Evolutionary conservation across 768 basidiomycete genomes (phyloP).

Genomic region (Tylopilus balloui): DNA sequence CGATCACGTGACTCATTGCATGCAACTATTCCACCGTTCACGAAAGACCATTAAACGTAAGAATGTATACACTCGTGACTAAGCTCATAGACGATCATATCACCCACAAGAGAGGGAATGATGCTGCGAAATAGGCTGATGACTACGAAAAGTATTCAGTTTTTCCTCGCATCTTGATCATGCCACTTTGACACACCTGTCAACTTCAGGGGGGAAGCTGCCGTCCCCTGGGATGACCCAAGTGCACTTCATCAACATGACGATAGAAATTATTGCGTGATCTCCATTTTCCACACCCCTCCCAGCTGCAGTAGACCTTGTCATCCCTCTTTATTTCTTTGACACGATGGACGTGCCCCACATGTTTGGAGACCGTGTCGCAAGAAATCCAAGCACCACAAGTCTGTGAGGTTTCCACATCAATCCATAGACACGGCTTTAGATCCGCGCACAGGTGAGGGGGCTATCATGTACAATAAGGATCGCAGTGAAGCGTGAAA

Average conservation of each 20-base stretch:
- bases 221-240: neutral
- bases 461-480: neutral
- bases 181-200: neutral
- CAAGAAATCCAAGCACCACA: constrained; percentile 1
- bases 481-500: neutral
- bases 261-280: constrained; percentile 1
- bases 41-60: neutral
- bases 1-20: constrained; percentile 18
- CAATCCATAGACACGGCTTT: neutral
- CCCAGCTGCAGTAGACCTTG: neutral
- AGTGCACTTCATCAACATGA: neutral
- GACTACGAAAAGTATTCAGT: neutral
- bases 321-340: fast-evolving
- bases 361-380: neutral
- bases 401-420: no score
- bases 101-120: neutral
- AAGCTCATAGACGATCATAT: neutral
- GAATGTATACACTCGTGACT: neutral
- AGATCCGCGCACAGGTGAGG: neutral
- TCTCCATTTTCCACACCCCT: neutral
- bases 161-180: neutral
- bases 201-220: neutral
- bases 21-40: no score
- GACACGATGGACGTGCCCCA: neutral
- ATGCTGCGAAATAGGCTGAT: no score